Conservation (phyloP, 441 rosid genomes). For the Gossypium gossypioides region DNA sequence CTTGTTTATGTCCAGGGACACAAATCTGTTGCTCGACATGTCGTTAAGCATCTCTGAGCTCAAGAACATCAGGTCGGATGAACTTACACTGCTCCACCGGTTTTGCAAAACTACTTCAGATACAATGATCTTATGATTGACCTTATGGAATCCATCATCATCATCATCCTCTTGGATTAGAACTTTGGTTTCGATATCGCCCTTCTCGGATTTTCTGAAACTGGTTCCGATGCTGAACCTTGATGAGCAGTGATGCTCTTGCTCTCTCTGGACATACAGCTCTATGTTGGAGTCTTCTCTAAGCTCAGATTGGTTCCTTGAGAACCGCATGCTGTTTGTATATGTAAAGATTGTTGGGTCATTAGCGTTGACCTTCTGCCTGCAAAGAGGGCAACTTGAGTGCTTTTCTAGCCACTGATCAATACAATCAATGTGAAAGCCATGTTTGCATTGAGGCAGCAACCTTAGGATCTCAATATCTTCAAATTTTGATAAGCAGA, state of each 20-base stretch:
- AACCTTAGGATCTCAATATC: slow-evolving; percentile 43
- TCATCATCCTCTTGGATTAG: slow-evolving; percentile 24
- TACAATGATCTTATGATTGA: slow-evolving; percentile 56
- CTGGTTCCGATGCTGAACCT: slow-evolving; percentile 71
- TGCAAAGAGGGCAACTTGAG: slow-evolving; percentile 7
- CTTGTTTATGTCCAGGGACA: slow-evolving; percentile 17
- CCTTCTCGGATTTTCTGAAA: slow-evolving; percentile 36
- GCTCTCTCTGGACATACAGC: slow-evolving; percentile 62
- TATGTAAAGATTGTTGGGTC: slow-evolving; percentile 40
- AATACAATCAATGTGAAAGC: slow-evolving; percentile 52
- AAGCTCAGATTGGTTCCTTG: slow-evolving; percentile 34
- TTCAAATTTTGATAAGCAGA: slow-evolving; percentile 56
- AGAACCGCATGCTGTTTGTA: slow-evolving; percentile 49
- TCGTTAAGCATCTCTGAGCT: slow-evolving; percentile 64
- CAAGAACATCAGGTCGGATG: slow-evolving; percentile 73
- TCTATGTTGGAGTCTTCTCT: slow-evolving; percentile 50
- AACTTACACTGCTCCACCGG: slow-evolving; percentile 83
- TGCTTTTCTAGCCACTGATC: slow-evolving; percentile 61
- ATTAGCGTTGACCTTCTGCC: slow-evolving; percentile 42
- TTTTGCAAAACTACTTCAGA: slow-evolving; percentile 58
- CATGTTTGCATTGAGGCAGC: slow-evolving; percentile 55
- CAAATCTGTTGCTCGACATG: slow-evolving; percentile 48
- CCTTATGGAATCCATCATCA: slow-evolving; percentile 39
- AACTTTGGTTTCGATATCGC: slow-evolving; percentile 25
- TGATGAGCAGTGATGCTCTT: slow-evolving; percentile 42